Evolutionary conservation across 106 monocot species (phyloP), one percentile per base, ranked within the genome.

Genomic region (Acorus calamus): DNA sequence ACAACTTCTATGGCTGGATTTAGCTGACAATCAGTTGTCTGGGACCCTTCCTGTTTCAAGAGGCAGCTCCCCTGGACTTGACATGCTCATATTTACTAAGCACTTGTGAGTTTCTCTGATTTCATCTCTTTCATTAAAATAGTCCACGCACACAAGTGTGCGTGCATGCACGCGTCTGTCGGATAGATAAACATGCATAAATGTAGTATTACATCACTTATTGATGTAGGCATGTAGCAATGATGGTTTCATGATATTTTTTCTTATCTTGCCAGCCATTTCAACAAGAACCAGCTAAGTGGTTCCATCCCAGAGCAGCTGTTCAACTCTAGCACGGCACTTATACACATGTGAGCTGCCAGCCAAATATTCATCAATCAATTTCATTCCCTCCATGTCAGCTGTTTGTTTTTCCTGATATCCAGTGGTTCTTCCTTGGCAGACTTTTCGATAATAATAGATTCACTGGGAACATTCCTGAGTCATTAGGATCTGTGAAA

Each of bases 391-490:
- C 28, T 28, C 28, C 28, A 0, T 28, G 28, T 28, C 28, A 28
- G 28, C 28, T 28, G 28, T 28, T 28, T 28, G 28, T 28, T 28
- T 28, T 28, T 28, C 28, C 28, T 28, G 28, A 28, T 28, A 28
- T 28, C 28, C 28, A 28, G 28, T 28, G 28, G 28, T 28, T 49
- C 5, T 11, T 12, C 53, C 5, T 14, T 56, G 42, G 5, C 73
- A 81, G 81, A 56, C 73, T 81, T 52, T 66, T 81, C 14, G 81
- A 81, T 57, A 71, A 71, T 53, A 81, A 81, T 46, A 45, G 57
- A 42, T 57, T 81, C 50, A 70, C 77, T 46, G 81, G 77, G 10
- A 52, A 41, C 3, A 77, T 82, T 69, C 81, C 81, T 12, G 63
- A 13, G 10, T 73, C 81, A 5, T 12, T 81, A 61, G 72, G 69